Evolutionary conservation across 1,284 basidiomycete genomes (phyloP).

Genomic region (Termitomyces sp.): DNA sequence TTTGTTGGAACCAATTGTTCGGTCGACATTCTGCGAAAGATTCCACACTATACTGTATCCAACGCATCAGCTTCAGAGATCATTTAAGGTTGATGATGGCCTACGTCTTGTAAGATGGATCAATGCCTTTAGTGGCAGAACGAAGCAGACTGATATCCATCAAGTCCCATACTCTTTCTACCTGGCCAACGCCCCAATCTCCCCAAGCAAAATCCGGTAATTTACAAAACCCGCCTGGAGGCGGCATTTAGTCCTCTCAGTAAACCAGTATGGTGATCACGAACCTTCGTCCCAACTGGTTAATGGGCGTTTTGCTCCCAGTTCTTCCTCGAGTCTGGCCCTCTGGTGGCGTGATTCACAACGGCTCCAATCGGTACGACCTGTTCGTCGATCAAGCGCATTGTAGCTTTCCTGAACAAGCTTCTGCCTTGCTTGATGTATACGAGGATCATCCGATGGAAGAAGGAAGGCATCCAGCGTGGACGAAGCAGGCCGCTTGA

Average conservation of each 20-base stretch:
- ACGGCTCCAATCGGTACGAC: conserved; percentile 85
- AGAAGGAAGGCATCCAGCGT: conserved; percentile 91
- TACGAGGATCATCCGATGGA: conserved; percentile 84
- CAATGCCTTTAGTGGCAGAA: conserved; percentile 74
- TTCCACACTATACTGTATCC: conserved; percentile 81
- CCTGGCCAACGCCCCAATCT: conserved; percentile 88
- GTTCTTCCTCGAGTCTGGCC: conserved; percentile 76
- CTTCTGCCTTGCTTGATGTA: conserved; percentile 84
- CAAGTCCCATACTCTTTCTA: conserved; percentile 91
- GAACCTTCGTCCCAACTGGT: conserved; percentile 92
- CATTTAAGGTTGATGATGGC: conserved; percentile 17
- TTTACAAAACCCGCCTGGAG: conserved; percentile 77
- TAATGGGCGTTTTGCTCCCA: conserved; percentile 82
- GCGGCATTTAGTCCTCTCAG: neutral
- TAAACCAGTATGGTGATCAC: conserved; percentile 14
- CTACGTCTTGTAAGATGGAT: conserved; percentile 84
- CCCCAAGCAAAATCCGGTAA: conserved; percentile 91
- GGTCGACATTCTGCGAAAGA: conserved; percentile 94
- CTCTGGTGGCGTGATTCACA: conserved; percentile 92
- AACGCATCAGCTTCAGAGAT: conserved; percentile 3
- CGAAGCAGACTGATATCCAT: conserved; percentile 89
- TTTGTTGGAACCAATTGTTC: conserved; percentile 77
- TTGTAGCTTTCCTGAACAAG: conserved; percentile 66
- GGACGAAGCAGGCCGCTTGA: conserved; percentile 83
- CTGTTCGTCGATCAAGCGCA: conserved; percentile 55